Evolutionary conservation across 1,284 basidiomycete species (phyloP), one percentile per base, ranked within the genome.

Genomic region (Neonothopanus nambi): DNA sequence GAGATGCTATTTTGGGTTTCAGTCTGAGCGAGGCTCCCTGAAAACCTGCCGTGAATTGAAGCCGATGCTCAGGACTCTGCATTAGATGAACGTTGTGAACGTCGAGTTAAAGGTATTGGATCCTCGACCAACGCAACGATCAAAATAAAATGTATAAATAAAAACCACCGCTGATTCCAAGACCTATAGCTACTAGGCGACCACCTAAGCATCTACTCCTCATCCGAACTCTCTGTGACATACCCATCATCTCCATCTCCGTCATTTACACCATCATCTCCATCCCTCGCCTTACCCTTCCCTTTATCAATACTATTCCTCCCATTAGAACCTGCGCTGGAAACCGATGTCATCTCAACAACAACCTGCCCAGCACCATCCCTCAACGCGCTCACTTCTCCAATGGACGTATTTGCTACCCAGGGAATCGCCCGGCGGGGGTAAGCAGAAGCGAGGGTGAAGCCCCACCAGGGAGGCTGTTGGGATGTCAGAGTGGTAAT

Each of bases 351-450:
- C 54, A 76, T 65, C 68, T 92, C 89, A 26, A 91, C 83, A 2
- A 91, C 82, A 5, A 93, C 70, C 62, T 89, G 89, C 12, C 81
- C 87, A 3, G 80, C 81, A 42, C 81, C 88, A 20, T 80, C 81
- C 26, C 23, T 11, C 47, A 93, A 67, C 12, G 73, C 78, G 3
- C 76, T 71, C 4, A 89, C 71, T 11, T 79, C 77, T 2, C 67
- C 72, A 6, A 92, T 68, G 41, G 62, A 69, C 43, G 63, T 62
- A n/a, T 62, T 68, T 0, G 69, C 48, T 21, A 64, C 61, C 81
- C 82, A 89, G 6, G 71, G 73, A 46, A 92, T 77, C 65, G 85
- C 82, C 46, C 74, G 71, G 48, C 89, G 73, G 3, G 91, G 91
- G 61, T 89, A 93, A 13, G 87, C 77, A 3, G 79, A 75, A 20